These are phyloP conservation scores for Candida anglica DNA, from an alignment of 805 yeast species.

Conservation along the genomic window DNA sequence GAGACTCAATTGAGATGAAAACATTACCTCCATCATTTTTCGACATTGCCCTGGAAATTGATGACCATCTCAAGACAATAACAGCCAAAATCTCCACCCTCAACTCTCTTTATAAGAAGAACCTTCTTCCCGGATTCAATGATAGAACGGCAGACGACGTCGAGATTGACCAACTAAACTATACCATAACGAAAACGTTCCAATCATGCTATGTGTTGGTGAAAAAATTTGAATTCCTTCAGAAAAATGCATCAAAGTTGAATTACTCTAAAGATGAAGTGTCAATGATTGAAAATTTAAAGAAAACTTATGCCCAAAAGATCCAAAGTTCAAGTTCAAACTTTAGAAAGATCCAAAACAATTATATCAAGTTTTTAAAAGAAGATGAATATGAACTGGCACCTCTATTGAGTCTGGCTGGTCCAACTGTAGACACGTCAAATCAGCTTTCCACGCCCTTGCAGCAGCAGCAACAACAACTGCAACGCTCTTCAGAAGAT, in stretches of 20 bases:
- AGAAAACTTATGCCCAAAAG: slow-evolving; percentile 78
- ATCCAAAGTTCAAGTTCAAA: slow-evolving; percentile 75
- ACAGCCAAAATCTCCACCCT: slow-evolving; percentile 54
- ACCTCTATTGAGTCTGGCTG: slow-evolving; percentile 8
- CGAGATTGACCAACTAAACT: slow-evolving; percentile 75
- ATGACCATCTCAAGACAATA: slow-evolving; percentile 53
- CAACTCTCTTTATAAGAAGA: slow-evolving; percentile 70
- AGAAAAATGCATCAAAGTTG: slow-evolving; percentile 38
- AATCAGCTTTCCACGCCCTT: slow-evolving; percentile 6
- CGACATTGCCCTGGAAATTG: slow-evolving; percentile 70
- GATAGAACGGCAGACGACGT: slow-evolving; percentile 75
- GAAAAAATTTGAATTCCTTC: slow-evolving; percentile 52
- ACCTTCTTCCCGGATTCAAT: slow-evolving; percentile 81
- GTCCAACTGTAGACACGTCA: slow-evolving; percentile 4
- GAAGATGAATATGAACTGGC: slow-evolving; percentile 67
- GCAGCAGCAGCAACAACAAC: slow-evolving; percentile 11
- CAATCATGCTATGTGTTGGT: slow-evolving; percentile 77
- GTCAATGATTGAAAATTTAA: slow-evolving; percentile 71
- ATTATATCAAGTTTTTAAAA: slow-evolving; percentile 77
- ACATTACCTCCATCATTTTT: slow-evolving; percentile 75
- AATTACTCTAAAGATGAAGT: slow-evolving; percentile 45
- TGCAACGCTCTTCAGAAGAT: slow-evolving; percentile 19
- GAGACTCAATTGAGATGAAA: slow-evolving; percentile 51
- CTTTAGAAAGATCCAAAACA: slow-evolving; percentile 84
- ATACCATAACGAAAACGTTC: slow-evolving; percentile 67